A percentile compares a stretch with the other conserved stretches of the same genome.
These are phyloP conservation scores for Mycosarcoma mackinlayi DNA, from an alignment of 1,284 basidiomycete genomes.

Conservation along the genomic window DNA sequence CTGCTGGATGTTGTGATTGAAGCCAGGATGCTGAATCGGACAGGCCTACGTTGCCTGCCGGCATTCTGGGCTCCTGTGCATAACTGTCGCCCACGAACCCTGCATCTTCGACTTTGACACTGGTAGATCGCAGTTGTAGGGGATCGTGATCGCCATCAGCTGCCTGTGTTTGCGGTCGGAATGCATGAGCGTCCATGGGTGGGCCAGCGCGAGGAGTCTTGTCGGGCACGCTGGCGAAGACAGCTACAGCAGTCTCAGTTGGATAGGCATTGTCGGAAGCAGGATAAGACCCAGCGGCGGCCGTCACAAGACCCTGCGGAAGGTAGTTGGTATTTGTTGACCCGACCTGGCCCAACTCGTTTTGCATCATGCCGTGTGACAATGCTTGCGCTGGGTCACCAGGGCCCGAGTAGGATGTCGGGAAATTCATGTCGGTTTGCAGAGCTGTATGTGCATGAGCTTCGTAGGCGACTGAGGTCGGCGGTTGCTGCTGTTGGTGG, in stretches of 20 bases:
- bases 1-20: neutral
- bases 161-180: conserved; percentile 1
- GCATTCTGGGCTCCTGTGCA: neutral
- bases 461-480: neutral
- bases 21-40: neutral
- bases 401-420: conserved; percentile 6
- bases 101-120: neutral
- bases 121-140: neutral
- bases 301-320: neutral
- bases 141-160: neutral
- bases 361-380: neutral
- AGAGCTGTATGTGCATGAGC: neutral
- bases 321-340: neutral
- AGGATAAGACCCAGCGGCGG: conserved; percentile 1
- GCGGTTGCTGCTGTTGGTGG: conserved; percentile 6
- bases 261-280: neutral
- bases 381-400: neutral
- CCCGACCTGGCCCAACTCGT: neutral
- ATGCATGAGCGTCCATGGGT: neutral
- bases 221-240: neutral
- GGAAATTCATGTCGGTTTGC: conserved; percentile 1
- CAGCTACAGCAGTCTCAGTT: neutral
- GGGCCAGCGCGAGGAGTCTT: neutral
- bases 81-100: conserved; percentile 1
- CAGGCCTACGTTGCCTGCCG: neutral